A percentile compares a stretch with the other conserved stretches of the same genome.
phyloP scores from a whole-genome alignment of 768 basidiomycete species.

The Calocybe indica region DNA sequence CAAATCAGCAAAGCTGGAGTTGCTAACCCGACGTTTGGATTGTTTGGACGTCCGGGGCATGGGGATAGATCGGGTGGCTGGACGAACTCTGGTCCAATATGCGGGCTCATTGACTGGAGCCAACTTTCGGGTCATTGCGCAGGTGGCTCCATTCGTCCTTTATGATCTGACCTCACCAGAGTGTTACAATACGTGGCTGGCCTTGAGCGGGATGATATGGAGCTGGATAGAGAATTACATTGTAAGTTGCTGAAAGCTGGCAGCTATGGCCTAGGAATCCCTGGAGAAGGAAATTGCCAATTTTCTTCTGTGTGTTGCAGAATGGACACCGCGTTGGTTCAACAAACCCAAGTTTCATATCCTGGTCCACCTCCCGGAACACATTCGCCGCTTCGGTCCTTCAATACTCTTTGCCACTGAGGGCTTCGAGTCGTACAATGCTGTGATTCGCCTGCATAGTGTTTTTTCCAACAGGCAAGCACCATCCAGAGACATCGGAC shows the following conservation, averaged over 20 bases:
- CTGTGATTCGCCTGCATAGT: slow-evolving; percentile 23
- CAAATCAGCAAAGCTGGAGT: slow-evolving; percentile 14
- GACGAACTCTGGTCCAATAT: slow-evolving; percentile 13
- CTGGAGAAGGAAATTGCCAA: too few relatives aligned
- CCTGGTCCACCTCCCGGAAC: slow-evolving; percentile 26
- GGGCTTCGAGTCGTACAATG: slow-evolving; percentile 36
- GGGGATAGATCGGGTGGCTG: not conserved
- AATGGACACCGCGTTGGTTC: slow-evolving; percentile 26
- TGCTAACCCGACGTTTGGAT: not conserved
- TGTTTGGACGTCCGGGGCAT: not conserved
- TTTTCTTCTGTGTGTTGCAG: too few relatives aligned
- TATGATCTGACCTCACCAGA: slow-evolving; percentile 25
- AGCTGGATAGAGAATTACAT: too few relatives aligned
- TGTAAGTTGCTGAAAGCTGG: too few relatives aligned
- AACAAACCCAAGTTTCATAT: slow-evolving; percentile 42
- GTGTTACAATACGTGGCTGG: too few relatives aligned
- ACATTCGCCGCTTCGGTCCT: slow-evolving; percentile 34
- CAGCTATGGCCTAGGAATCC: too few relatives aligned
- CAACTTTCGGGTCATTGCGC: slow-evolving; percentile 25
- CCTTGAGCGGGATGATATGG: too few relatives aligned
- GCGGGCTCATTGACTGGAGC: slow-evolving; percentile 29
- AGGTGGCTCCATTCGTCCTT: slow-evolving; percentile 30
- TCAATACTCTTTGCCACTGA: slow-evolving; percentile 39
- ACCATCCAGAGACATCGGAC: slow-evolving; percentile 23
- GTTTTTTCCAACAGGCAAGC: slow-evolving; percentile 28